These are phyloP conservation scores for Arthrinium phaeospermum DNA, from an alignment of 2,329 filamentous ascomycete genomes.

Conservation along the genomic window DNA sequence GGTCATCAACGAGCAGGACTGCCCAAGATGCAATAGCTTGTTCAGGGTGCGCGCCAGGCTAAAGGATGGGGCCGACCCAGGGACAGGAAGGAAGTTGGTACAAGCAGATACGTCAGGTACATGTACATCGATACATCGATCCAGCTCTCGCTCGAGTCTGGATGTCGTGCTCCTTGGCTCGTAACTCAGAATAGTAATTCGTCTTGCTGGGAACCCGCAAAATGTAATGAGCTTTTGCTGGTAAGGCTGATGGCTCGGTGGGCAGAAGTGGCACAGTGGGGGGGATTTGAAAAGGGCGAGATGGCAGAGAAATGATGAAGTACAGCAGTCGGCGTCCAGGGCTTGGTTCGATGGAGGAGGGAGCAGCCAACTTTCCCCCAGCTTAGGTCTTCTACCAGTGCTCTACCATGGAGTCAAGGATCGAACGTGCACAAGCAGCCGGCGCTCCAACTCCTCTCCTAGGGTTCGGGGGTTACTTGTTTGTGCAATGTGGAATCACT, in stretches of 20 bases:
- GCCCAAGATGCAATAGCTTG: slow-evolving; percentile 16
- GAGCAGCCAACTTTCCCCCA: slow-evolving; percentile 7
- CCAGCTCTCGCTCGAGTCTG: background rate
- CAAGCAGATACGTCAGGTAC: slow-evolving; percentile 5
- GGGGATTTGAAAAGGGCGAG: background rate
- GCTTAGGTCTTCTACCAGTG: background rate
- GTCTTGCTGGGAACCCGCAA: background rate
- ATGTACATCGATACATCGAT: background rate
- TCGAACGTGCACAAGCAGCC: background rate
- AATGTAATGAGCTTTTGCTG: background rate
- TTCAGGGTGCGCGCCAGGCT: slow-evolving; percentile 9
- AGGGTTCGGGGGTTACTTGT: background rate
- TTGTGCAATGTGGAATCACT: slow-evolving; percentile 3
- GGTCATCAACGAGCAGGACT: slow-evolving; percentile 13
- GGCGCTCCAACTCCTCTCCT: background rate
- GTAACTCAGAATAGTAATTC: slow-evolving; percentile 6
- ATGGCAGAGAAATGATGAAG: background rate
- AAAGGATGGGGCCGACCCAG: slow-evolving; percentile 10
- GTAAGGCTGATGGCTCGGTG: slow-evolving; percentile 11
- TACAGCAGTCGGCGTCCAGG: background rate
- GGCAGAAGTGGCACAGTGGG: background rate
- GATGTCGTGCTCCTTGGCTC: slow-evolving; percentile 1
- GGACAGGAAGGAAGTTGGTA: background rate
- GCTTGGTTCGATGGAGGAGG: background rate
- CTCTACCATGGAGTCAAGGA: slow-evolving; percentile 13